These are phyloP conservation scores for Candida easanensis DNA, from an alignment of 805 yeast genomes.

Conservation along the genomic window DNA sequence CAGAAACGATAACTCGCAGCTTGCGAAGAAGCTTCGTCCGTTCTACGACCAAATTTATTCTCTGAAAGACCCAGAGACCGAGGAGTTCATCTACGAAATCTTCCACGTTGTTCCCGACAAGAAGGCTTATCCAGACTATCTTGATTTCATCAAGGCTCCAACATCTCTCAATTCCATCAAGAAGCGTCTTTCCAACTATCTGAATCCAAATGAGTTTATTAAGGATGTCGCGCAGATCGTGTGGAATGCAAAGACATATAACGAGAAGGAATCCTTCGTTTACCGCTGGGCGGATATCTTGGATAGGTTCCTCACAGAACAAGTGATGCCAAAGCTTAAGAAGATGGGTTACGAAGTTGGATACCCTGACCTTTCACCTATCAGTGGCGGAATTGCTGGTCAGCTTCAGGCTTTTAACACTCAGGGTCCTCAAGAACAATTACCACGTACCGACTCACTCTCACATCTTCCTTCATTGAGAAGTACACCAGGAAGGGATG, in stretches of 20 bases:
- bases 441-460: slow-evolving; percentile 1
- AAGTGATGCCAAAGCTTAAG: slow-evolving; percentile 34
- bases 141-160: slow-evolving; percentile 75
- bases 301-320: slow-evolving; percentile 38
- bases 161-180: slow-evolving; percentile 74
- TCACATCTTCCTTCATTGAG: slow-evolving; percentile 4
- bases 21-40: slow-evolving; percentile 25
- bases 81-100: slow-evolving; percentile 47
- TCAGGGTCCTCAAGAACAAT: slow-evolving; percentile 2
- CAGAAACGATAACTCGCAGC: slow-evolving; percentile 14
- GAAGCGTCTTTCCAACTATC: slow-evolving; percentile 54
- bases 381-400: slow-evolving; percentile 21
- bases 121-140: slow-evolving; percentile 72
- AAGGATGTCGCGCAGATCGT: slow-evolving; percentile 79
- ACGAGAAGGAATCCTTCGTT: slow-evolving; percentile 64
- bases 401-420: slow-evolving; percentile 16
- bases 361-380: slow-evolving; percentile 37
- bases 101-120: slow-evolving; percentile 74
- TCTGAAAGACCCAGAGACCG: slow-evolving; percentile 35
- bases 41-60: slow-evolving; percentile 38
- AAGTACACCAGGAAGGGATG: slow-evolving; percentile 15
- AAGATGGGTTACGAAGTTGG: slow-evolving; percentile 32
- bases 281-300: slow-evolving; percentile 61
- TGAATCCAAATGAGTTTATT: slow-evolving; percentile 63
- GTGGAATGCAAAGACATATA: slow-evolving; percentile 88